phyloP scores from a whole-genome alignment of 768 basidiomycete genomes.

The Gymnopilus dilepis region DNA sequence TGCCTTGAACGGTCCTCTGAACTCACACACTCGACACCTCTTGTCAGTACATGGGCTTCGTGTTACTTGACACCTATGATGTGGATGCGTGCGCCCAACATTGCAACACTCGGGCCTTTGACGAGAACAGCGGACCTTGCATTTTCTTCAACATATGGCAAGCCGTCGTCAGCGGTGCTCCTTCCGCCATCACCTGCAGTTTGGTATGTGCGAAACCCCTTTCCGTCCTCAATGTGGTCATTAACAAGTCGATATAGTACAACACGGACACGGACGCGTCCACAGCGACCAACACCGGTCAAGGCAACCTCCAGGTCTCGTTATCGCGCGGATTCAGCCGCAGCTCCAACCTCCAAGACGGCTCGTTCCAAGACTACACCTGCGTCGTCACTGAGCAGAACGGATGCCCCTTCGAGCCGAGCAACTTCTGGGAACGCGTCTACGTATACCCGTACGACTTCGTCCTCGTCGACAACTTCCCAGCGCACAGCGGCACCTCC shows the following conservation, averaged over 20 bases:
- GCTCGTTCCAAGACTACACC: constrained; percentile 23
- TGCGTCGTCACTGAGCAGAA: constrained; percentile 13
- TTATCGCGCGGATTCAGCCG: constrained; percentile 20
- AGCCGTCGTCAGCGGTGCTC: constrained; percentile 7
- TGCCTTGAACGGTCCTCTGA: too few species aligned
- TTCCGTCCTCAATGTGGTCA: too few species aligned
- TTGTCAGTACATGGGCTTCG: constrained; percentile 16
- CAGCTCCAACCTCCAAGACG: constrained; percentile 15
- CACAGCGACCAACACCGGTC: constrained; percentile 22
- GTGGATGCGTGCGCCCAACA: constrained; percentile 6
- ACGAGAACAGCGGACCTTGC: constrained; percentile 14
- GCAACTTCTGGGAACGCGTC: constrained; percentile 14
- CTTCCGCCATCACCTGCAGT: constrained; percentile 11
- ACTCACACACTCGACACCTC: too few species aligned
- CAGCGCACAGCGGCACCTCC: constrained; percentile 13
- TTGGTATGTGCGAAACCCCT: constrained; percentile 1
- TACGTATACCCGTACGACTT: constrained; percentile 6
- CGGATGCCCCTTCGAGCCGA: constrained; percentile 13
- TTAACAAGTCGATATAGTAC: too few species aligned
- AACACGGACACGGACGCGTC: constrained; percentile 19
- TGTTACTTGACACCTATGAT: constrained; percentile 1
- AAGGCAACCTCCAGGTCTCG: constrained; percentile 13
- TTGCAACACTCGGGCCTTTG: constrained; percentile 13
- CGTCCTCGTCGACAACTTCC: constrained; percentile 9
- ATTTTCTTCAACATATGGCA: constrained; percentile 22